Evolutionary conservation across 148 eudicot genomes (phyloP), one percentile per base, ranked within the genome.

Genomic region (Arbutus unedo): DNA sequence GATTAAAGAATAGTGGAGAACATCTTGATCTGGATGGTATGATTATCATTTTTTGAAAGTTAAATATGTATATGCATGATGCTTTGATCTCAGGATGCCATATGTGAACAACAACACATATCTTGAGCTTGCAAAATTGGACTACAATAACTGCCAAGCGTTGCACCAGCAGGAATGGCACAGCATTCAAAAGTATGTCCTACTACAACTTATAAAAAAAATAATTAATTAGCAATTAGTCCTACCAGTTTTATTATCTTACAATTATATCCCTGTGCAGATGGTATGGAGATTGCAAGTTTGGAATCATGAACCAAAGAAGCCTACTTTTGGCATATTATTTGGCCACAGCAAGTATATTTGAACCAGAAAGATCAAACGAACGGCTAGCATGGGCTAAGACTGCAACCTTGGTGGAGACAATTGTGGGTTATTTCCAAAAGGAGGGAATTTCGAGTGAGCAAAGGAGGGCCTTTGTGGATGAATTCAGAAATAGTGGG

Each of bases 371-470:
- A 68, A 89, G 82, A 81, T 89, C 92, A 11, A 84, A 50, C 6
- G 91, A 91, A 84, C 83, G 99, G 10, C 80, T 91, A 16, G 97
- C 95, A 54, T 96, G 99, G 99, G 92, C 97, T 57, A 96, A 93
- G 82, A 92, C 94, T 0, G 79, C 85, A 18, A 84, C 81, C 79
- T 85, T 96, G 77, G 82, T 59, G 16, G 93, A 94, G 78, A 84
- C 90, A 0, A 89, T 93, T 43, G 83, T 44, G 43, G 82, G 87
- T 2, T 86, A 85, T 77, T 94, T 94, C 25, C 67, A 57, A 5
- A 77, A 76, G 8, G 70, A 83, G 38, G 74, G 83, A 73, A 79
- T 54, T 50, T 83, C 89, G 8, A 18, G 2, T 3, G 85, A 87
- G 44, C 82, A 87, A 2, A 94, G 89, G 57, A 83, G 60, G 45